Evolutionary conservation across 139 green algal species (phyloP).

Genomic region (Haematococcus sp.): DNA sequence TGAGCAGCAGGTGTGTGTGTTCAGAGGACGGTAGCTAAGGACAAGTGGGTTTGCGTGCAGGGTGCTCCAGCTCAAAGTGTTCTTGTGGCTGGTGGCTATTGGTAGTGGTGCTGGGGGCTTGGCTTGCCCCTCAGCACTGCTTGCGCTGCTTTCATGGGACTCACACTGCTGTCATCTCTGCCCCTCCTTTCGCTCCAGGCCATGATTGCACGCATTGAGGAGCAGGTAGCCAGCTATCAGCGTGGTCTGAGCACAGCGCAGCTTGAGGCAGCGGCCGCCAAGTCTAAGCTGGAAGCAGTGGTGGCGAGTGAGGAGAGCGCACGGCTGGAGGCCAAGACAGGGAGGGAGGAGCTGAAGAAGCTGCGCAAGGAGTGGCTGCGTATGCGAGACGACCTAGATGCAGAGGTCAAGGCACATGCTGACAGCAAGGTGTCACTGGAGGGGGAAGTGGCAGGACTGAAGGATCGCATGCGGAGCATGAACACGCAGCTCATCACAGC

Average conservation of each 20-base stretch:
- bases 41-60: too few relatives aligned
- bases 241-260: slow-evolving; percentile 23
- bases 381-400: slow-evolving; percentile 39
- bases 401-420: slow-evolving; percentile 26
- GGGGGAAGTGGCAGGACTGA: background rate
- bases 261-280: slow-evolving; percentile 30
- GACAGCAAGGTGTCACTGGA: slow-evolving; percentile 20
- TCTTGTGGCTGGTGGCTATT: too few relatives aligned
- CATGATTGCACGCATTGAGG: slow-evolving; percentile 35
- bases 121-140: too few relatives aligned
- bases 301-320: slow-evolving; percentile 23
- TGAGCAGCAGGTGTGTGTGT: slow-evolving; percentile 31
- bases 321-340: slow-evolving; percentile 39
- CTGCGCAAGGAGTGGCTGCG: slow-evolving; percentile 40
- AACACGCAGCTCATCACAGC: background rate
- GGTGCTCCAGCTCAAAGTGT: too few relatives aligned
- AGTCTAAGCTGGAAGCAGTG: slow-evolving; percentile 16
- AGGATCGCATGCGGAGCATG: background rate
- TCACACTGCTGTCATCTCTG: too few relatives aligned
- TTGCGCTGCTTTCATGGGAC: too few relatives aligned
- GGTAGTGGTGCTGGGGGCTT: too few relatives aligned
- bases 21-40: too few relatives aligned
- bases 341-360: slow-evolving; percentile 46
- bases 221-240: slow-evolving; percentile 27
- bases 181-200: slow-evolving; percentile 16